These are phyloP conservation scores for Obelidium mucronatum DNA, from an alignment of 192 early-diverging fungal genomes.

Conservation along the genomic window DNA sequence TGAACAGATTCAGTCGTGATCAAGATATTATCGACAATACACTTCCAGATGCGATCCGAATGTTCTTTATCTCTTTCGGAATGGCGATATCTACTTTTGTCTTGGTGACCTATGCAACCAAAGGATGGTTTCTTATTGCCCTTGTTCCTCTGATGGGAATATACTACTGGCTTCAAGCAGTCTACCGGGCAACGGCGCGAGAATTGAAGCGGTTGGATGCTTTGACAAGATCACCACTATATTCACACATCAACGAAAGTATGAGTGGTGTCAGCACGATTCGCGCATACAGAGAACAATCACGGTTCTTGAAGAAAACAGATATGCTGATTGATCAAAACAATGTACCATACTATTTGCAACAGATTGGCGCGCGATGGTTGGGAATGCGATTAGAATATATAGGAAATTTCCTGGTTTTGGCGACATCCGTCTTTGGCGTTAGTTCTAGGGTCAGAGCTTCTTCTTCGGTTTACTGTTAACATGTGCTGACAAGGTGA, in stretches of 20 bases:
- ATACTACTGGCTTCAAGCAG: slow-evolving; percentile 40
- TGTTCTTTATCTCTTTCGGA: slow-evolving; percentile 33
- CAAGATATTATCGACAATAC: slow-evolving; percentile 70
- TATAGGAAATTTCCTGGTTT: slow-evolving; percentile 76
- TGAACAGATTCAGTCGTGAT: slow-evolving; percentile 57
- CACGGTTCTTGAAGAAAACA: slow-evolving; percentile 74
- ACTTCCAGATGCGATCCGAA: slow-evolving; percentile 61
- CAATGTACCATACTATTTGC: slow-evolving; percentile 80
- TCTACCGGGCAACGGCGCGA: slow-evolving; percentile 36
- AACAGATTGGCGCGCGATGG: slow-evolving; percentile 45
- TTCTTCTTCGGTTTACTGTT: not conserved
- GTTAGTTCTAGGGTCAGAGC: slow-evolving; percentile 50
- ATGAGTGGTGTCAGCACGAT: slow-evolving; percentile 82
- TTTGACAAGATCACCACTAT: slow-evolving; percentile 59
- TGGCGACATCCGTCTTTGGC: slow-evolving; percentile 75
- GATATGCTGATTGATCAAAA: slow-evolving; percentile 73
- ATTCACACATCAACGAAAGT: slow-evolving; percentile 76
- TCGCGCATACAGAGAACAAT: slow-evolving; percentile 76
- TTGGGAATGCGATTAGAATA: slow-evolving; percentile 37
- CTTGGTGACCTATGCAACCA: slow-evolving; percentile 28
- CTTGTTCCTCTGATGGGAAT: slow-evolving; percentile 32
- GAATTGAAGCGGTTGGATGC: slow-evolving; percentile 47
- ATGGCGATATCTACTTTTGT: slow-evolving; percentile 27
- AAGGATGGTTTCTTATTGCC: slow-evolving; percentile 29
- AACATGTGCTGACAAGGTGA: not conserved